Conservation (phyloP, 306 rosid species). For the peach (Prunus persica) region Prunus_persica_NCBIv2 NC_034014.1:18723001-18723500, state of each 20-base stretch:
- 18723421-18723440: too few relatives aligned
- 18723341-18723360: neutral
- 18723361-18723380: neutral
- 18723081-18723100: constrained; percentile 10
- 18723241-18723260: neutral
- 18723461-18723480: too few relatives aligned
- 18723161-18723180: constrained; percentile 4
- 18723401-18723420: neutral
- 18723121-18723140: constrained; percentile 7
- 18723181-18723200: neutral
- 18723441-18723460: too few relatives aligned
- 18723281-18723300: neutral
- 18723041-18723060: constrained; percentile 3
- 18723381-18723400: neutral
- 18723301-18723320: neutral
- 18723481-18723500: too few relatives aligned
- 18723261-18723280: neutral
- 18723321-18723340: neutral
- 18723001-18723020: neutral
- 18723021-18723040: neutral
- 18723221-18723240: neutral
- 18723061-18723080: neutral
- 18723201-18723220: neutral
- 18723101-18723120: constrained; percentile 18
- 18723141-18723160: neutral